These are phyloP conservation scores for Xylariaceae sp. DNA, from an alignment of 2,329 filamentous ascomycete species.

Conservation along the genomic window DNA sequence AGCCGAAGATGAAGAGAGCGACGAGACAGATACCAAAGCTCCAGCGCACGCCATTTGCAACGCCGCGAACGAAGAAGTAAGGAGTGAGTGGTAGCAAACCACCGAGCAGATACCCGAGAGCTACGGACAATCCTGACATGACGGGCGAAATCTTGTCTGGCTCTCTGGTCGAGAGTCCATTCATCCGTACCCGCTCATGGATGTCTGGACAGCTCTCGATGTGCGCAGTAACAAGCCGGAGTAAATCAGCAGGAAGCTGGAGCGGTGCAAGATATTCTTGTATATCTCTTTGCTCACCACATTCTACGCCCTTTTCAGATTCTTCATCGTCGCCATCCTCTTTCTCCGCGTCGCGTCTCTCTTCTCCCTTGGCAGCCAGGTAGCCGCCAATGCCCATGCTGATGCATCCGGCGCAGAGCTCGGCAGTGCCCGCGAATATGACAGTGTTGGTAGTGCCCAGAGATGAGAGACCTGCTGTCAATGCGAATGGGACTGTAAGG, in stretches of 20 bases:
- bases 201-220: slow-evolving; percentile 16
- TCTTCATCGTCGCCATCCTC: neutral
- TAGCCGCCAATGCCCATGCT: slow-evolving; percentile 77
- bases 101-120: slow-evolving; percentile 66
- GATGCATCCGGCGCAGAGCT: slow-evolving; percentile 73
- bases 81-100: slow-evolving; percentile 69
- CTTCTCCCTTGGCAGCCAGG: slow-evolving; percentile 61
- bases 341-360: slow-evolving; percentile 8
- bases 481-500: slow-evolving; percentile 74
- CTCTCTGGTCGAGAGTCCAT: slow-evolving; percentile 17
- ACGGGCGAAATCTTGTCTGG: slow-evolving; percentile 38
- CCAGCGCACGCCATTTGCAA: slow-evolving; percentile 52
- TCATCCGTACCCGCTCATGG: slow-evolving; percentile 6
- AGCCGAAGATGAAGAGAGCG: slow-evolving; percentile 63
- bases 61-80: slow-evolving; percentile 57
- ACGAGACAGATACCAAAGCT: slow-evolving; percentile 60
- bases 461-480: slow-evolving; percentile 69
- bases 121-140: slow-evolving; percentile 63
- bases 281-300: slow-evolving; percentile 16
- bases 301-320: slow-evolving; percentile 27
- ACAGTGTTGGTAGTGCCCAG: slow-evolving; percentile 65
- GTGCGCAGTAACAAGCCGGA: slow-evolving; percentile 24
- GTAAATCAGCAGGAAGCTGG: slow-evolving; percentile 24
- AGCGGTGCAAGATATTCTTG: slow-evolving; percentile 27
- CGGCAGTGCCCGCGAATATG: slow-evolving; percentile 70